Evolutionary conservation across 108 stramenopile species (phyloP).

Genomic region (Skeletonema marinoi): DNA sequence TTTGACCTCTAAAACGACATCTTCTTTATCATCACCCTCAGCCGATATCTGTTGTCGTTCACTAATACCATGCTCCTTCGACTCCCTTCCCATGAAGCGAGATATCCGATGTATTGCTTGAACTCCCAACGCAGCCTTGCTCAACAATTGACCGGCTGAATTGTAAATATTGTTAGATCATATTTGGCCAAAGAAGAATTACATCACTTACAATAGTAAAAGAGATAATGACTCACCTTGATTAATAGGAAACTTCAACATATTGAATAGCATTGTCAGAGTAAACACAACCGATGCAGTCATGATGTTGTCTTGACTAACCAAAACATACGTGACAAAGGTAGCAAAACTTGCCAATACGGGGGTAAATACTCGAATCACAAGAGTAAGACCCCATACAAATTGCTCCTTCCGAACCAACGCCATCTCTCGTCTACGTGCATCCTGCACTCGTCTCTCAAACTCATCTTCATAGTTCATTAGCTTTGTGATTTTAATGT

Average conservation of each 20-base stretch:
- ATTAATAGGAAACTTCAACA: constrained; percentile 55
- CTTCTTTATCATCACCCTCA: not conserved
- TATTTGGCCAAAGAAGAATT: too few species aligned
- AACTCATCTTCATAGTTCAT: constrained; percentile 80
- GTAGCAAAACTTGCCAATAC: constrained; percentile 70
- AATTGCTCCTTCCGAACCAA: constrained; percentile 63
- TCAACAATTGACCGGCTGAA: constrained; percentile 29
- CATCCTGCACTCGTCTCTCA: constrained; percentile 42
- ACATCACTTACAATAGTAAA: too few species aligned
- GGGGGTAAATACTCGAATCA: constrained; percentile 72
- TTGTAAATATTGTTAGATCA: too few species aligned
- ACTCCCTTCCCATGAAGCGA: constrained; percentile 20
- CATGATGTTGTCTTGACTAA: constrained; percentile 55
- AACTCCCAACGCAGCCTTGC: constrained; percentile 17
- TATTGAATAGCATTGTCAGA: constrained; percentile 59
- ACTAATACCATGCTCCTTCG: not conserved
- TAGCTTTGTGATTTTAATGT: constrained; percentile 82
- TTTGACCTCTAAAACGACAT: not conserved
- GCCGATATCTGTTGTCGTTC: not conserved
- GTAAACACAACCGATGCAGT: constrained; percentile 70
- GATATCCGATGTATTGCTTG: constrained; percentile 15
- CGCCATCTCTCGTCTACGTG: constrained; percentile 50
- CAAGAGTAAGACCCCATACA: constrained; percentile 67
- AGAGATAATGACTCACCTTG: not conserved
- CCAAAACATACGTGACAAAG: constrained; percentile 68